Base-by-base conservation (phyloP, 345 rosid species). In the Balakata baccata region DNA sequence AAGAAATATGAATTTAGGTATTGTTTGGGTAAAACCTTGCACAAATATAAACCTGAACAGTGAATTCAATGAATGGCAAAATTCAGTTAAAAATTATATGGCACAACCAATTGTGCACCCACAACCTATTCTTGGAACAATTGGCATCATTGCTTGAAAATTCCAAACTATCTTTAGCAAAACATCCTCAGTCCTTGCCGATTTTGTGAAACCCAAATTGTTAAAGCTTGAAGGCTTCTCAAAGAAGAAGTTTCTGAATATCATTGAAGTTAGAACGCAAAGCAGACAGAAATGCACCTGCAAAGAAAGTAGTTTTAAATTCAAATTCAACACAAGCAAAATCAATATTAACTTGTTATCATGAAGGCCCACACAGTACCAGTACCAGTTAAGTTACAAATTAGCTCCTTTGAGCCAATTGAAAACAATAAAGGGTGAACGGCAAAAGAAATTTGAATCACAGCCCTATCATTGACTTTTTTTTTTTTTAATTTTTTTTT, bases 271-370 rank as follows among this genome's bases (percentile, higher is more conserved):
- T 90, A 14, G 88, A 76, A 22, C 87, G 86, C 75, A 92, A 77
- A 57, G 84, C 89, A 16, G 95, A 82, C 38, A 94, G 72, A 77
- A 94, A 90, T 45, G 88, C 90, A 82, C 97, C 98, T 92, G 91
- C 84, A 84, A 77, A 39, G 2, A 49, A 49, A 69, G 17, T 68
- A 11, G 64, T 46, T 74, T 68, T 61, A 64, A 34, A 47, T 74
- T 65, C 57, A 67, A 23, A 53, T 3, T 41, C 57, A 34, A 14
- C 11, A 66, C 3, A 39, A 37, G 25, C 20, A 25, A 66, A 38
- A 25, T 23, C 64, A 22, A 14, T 34, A 34, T 6, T 25, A 23
- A 65, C 11, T 11, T 73, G 9, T 11, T 41, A 37, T 52, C 22
- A 52, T 13, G 3, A 56, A 9, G 20, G 23, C 12, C 17, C 1